Conservation (phyloP, 208 protist genomes). For the Leishmania gerbilli region DNA sequence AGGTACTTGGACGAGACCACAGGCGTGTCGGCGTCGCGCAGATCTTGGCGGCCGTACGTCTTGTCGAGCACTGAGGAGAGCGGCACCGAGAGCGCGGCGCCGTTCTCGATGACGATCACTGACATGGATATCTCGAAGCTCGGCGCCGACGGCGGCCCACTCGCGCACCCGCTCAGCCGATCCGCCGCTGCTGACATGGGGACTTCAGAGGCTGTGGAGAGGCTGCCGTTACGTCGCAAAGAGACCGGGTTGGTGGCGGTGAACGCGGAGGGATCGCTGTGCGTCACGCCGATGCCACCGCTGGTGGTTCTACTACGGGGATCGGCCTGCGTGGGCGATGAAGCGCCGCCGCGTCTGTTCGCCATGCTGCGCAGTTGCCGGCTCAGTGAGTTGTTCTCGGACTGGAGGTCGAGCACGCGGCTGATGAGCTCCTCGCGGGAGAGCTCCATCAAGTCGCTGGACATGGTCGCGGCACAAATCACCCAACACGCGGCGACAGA, state of each 20-base stretch:
- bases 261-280: constrained; percentile 24
- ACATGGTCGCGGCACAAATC: neutral
- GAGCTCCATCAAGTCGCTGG: constrained; percentile 38
- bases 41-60: constrained; percentile 70
- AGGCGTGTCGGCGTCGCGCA: constrained; percentile 87
- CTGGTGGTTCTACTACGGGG: neutral
- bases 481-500: neutral
- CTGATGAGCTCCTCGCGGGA: constrained; percentile 64
- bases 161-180: constrained; percentile 34
- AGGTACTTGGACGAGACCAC: constrained; percentile 63
- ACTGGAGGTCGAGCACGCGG: constrained; percentile 61
- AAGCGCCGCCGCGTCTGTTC: constrained; percentile 10
- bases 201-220: constrained; percentile 14
- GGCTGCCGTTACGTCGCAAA: constrained; percentile 9
- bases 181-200: constrained; percentile 31
- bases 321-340: neutral
- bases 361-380: constrained; percentile 49
- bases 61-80: constrained; percentile 80
- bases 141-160: constrained; percentile 16
- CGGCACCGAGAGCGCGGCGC: constrained; percentile 69
- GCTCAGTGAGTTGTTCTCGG: constrained; percentile 58
- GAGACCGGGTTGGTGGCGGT: constrained; percentile 16
- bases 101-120: constrained; percentile 91
- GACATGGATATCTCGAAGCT: constrained; percentile 80
- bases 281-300: constrained; percentile 1